phyloP scores from a whole-genome alignment of 2,329 filamentous ascomycete species.

The Aspergillus pseudoviridinutans region DNA sequence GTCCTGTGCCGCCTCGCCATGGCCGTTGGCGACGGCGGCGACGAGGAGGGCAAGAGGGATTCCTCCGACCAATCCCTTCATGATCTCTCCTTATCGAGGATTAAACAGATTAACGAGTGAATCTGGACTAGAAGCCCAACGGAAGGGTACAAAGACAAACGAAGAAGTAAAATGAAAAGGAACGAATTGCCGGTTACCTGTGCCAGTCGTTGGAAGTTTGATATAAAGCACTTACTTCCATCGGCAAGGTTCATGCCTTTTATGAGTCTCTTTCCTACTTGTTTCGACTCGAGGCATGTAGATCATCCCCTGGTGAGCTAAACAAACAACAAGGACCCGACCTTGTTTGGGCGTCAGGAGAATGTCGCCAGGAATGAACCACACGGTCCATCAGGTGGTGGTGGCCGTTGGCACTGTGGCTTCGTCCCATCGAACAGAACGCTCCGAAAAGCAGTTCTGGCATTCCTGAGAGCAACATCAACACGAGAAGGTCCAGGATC shows the following conservation, averaged over 20 bases:
- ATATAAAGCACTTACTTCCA: neutral
- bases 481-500: neutral
- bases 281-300: neutral
- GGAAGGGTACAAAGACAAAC: neutral
- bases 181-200: slow-evolving; percentile 1
- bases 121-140: slow-evolving; percentile 5
- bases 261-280: slow-evolving; percentile 13
- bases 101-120: slow-evolving; percentile 10
- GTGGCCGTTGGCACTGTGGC: neutral
- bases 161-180: slow-evolving; percentile 5
- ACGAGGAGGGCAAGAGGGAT: slow-evolving; percentile 33
- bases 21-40: slow-evolving; percentile 13
- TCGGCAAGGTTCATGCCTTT: neutral
- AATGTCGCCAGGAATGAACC: neutral
- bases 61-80: slow-evolving; percentile 35
- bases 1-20: neutral
- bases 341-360: neutral
- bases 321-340: neutral
- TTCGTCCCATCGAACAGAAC: neutral
- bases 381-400: neutral
- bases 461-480: neutral
- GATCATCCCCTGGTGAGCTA: neutral
- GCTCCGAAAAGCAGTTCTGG: neutral
- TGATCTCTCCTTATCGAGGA: slow-evolving; percentile 11
- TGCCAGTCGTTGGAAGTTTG: neutral